Base-by-base conservation (phyloP, 202 grass and related monocot genomes). In the Brachypodium distachyon region DNA sequence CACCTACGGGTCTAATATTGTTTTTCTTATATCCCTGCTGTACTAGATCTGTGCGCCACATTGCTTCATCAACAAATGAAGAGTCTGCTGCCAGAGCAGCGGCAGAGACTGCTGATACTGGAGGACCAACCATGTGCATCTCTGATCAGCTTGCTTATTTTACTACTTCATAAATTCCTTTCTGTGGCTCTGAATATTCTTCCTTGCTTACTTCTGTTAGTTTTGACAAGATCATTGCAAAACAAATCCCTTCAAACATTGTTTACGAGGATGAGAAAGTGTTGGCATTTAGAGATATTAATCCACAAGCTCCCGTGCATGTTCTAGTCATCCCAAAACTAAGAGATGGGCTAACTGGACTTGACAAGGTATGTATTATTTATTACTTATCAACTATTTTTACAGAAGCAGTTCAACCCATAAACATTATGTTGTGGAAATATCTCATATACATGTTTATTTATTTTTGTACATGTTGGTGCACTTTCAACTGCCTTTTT, bases 181-280 rank as follows among this genome's bases (percentile, higher is more conserved):
- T 70, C 29, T 44, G 38, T 46, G 1, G 12, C 48, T 50, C 33
- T 67, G 70, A 58, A 78, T 59, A 28, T 46, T 66, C 25, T 39
- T 39, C 16, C 56, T 23, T 28, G 17, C 42, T 80, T 59, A 31
- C 9, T 72, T 82, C 7, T 70, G 21, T 34, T 71, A 97, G 87
- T 88, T 97, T 92, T 75, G 94, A 97, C 87, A 94, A 97, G 87
- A 97, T 97, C 42, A 94, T 97, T 67, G 76, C 94, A 56, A 97
- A 88, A 82, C 89, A 94, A 78, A 94, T 94, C 72, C 87, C 87
- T 70, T 90, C 88, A 39, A 83, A 60, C 42, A 74, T 97, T 55
- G 77, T 97, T 28, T 97, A 84, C 27, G 94, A 97, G 67, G 94
- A 97, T 74, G 94, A 94, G 7, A 97, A 97, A 69, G 94, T 97